Evolutionary conservation across 768 basidiomycete genomes (phyloP).

Genomic region (Leccinum broughii): DNA sequence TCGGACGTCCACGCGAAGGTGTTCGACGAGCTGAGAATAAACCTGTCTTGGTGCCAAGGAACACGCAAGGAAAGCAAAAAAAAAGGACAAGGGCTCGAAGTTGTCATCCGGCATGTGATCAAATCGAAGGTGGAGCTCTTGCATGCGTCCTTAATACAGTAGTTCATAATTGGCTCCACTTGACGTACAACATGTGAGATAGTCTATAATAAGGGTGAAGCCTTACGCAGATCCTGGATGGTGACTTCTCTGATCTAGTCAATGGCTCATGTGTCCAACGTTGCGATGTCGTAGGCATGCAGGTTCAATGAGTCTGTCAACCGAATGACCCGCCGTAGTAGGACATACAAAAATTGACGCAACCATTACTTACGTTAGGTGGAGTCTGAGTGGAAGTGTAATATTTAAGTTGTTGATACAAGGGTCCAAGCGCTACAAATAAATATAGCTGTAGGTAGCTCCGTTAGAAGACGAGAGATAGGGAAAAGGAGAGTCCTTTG

Average conservation of each 20-base stretch:
- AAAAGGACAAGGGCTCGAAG: not conserved
- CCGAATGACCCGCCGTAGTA: not conserved
- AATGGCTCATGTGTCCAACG: not conserved
- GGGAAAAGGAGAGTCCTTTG: not conserved
- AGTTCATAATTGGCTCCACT: not conserved
- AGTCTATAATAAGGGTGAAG: not conserved
- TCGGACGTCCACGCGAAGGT: conserved; percentile 45
- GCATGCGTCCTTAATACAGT: not conserved
- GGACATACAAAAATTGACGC: not conserved
- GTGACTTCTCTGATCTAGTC: not conserved
- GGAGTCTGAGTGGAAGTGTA: not conserved
- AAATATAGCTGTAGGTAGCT: not conserved
- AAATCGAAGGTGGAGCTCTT: not conserved
- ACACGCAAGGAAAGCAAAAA: not conserved
- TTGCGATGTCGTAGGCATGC: not conserved
- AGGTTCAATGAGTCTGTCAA: not conserved
- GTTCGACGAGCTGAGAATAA: conserved; percentile 49
- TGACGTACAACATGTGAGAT: not conserved
- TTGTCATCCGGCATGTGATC: not conserved
- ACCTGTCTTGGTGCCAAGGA: conserved; percentile 52
- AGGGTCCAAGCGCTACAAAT: not conserved
- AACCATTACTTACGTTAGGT: not conserved
- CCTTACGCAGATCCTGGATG: not conserved
- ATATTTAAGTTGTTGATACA: not conserved
- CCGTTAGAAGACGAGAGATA: not conserved